These are phyloP conservation scores for Sclerotinia minor DNA, from an alignment of 2,329 filamentous ascomycete species.

Conservation along the genomic window DNA sequence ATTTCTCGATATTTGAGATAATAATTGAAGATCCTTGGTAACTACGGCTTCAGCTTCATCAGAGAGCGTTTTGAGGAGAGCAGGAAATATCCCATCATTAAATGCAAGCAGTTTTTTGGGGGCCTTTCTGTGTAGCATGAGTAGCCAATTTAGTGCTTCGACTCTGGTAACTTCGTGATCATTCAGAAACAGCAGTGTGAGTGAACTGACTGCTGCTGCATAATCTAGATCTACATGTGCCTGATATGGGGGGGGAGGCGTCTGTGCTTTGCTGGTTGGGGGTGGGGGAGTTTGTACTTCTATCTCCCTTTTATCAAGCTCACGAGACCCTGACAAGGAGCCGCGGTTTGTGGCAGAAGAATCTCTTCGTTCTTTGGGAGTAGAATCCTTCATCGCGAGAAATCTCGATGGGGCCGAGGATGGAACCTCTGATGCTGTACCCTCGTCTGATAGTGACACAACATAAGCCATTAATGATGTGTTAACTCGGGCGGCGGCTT, in stretches of 20 bases:
- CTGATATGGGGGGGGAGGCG: conserved; percentile 46
- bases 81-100: conserved; percentile 96
- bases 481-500: conserved; percentile 87
- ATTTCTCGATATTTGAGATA: conserved; percentile 94
- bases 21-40: conserved; percentile 85
- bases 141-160: conserved; percentile 90
- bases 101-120: conserved; percentile 91
- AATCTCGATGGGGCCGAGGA: conserved; percentile 45
- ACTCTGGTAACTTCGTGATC: conserved; percentile 96
- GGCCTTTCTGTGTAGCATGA: conserved; percentile 96
- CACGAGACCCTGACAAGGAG: conserved; percentile 47
- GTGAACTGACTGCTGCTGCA: conserved; percentile 86
- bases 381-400: conserved; percentile 44
- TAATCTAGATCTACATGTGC: conserved; percentile 82
- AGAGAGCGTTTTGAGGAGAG: conserved; percentile 90
- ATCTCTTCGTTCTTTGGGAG: conserved; percentile 39
- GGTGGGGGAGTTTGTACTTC: conserved; percentile 53
- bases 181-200: conserved; percentile 91
- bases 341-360: conserved; percentile 40
- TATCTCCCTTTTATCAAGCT: conserved; percentile 54
- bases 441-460: conserved; percentile 77
- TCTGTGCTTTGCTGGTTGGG: conserved; percentile 35
- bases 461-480: conserved; percentile 91
- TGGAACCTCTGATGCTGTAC: conserved; percentile 46
- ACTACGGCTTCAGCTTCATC: conserved; percentile 95